Evolutionary conservation across 257 asterid species (phyloP).

Genomic region (Forsythia suspensa): DNA sequence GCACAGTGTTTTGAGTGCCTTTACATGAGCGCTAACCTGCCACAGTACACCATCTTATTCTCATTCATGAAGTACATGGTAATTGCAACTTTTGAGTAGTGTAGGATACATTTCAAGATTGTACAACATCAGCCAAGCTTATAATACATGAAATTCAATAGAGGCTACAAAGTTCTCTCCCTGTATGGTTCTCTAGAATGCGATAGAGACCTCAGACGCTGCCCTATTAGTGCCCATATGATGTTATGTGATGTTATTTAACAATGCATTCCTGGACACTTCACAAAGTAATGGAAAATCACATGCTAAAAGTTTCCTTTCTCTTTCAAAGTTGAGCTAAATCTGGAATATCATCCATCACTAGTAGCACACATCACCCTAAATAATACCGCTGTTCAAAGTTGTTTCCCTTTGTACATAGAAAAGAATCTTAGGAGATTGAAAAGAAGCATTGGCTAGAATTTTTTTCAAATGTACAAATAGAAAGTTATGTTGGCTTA

Average conservation of each 20-base stretch:
- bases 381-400: background rate
- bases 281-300: too few relatives aligned
- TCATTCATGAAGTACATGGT: background rate
- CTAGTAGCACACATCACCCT: background rate
- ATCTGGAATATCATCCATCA: too few relatives aligned
- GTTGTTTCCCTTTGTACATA: background rate
- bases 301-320: too few relatives aligned
- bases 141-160: too few relatives aligned
- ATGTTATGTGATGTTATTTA: too few relatives aligned
- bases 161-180: too few relatives aligned
- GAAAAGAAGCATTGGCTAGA: background rate
- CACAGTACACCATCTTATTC: constrained; percentile 16
- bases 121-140: too few relatives aligned
- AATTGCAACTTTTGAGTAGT: constrained; percentile 2
- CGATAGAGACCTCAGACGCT: background rate
- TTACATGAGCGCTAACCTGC: constrained; percentile 95
- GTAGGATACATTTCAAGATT: background rate
- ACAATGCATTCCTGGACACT: too few relatives aligned
- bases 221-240: background rate
- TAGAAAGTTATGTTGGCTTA: background rate
- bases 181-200: background rate
- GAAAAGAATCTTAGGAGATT: background rate
- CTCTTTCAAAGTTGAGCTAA: too few relatives aligned
- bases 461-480: background rate
- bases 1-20: constrained; percentile 86